Evolutionary conservation across 805 yeast species (phyloP), one percentile per base, ranked within the genome.

Genomic region (Saccharomycopsis sp.): DNA sequence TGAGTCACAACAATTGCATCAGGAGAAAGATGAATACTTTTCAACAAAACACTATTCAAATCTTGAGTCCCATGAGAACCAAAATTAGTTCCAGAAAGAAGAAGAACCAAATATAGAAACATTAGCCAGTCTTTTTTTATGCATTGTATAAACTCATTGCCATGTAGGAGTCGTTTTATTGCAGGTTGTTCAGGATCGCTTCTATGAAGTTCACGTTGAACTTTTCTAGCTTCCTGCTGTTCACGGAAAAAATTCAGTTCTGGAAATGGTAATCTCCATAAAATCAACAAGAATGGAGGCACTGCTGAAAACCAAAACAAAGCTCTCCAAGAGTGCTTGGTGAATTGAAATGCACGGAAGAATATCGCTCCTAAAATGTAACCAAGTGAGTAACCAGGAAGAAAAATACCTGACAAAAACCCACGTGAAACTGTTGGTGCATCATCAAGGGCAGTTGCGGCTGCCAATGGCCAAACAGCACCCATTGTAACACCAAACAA

Each of bases 361-460:
- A 79, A 81, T 20, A 79, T 66, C 40, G 79, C 84, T 4, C 79
- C 85, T 48, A 80, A 57, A 21, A 81, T 62, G 54, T 79, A 80
- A 20, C 88, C 88, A 39, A 81, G 70, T 1, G 84, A 81, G 53
- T 81, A 86, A 50, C 95, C 95, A 59, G 85, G 83, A 62, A 85
- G 95, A 58, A 86, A 75, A 34, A 84, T 60, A 39, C 85, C 86
- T 28, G 80, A 72, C 39, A 80, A 61, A 46, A 79, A 67, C 38
- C 85, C 81, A 61, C 75, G 66, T 27, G 81, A 74, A 28, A 60
- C 66, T 22, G 58, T 54, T 9, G 81, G 79, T 53, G 74, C 66
- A 57, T 72, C 79, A 51, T 74, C 79, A 32, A 75, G 54, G 14
- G 78, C 71, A 16, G 75, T 70, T 21, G 77, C 73, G 19, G 76